A percentile compares a stretch with the other conserved stretches of the same genome.
phyloP scores from a whole-genome alignment of 495 filamentous ascomycete species.

The Talaromyces stipitatus region DNA sequence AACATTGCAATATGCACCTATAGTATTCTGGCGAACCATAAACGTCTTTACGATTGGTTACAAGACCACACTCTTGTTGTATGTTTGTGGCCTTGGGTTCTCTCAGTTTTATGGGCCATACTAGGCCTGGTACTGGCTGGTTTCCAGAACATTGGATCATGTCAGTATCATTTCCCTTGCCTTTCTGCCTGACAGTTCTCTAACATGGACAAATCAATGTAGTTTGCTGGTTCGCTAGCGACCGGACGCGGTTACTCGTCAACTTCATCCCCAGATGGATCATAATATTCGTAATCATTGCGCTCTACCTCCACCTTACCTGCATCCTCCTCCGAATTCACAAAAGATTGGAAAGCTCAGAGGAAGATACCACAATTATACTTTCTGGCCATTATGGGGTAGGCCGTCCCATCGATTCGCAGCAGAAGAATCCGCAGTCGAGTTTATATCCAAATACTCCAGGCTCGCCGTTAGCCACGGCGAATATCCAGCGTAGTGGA shows the following conservation, averaged over 20 bases:
- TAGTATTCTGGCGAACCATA: constrained; percentile 2
- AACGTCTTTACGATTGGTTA: not conserved
- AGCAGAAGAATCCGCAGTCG: not conserved
- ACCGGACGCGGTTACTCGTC: not conserved
- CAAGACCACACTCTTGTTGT: not conserved
- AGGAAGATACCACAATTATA: constrained; percentile 2
- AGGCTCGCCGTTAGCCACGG: not conserved
- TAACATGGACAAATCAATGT: not conserved
- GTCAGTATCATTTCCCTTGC: not conserved
- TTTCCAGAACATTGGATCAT: not conserved
- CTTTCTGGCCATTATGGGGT: not conserved
- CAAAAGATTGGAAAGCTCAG: not conserved
- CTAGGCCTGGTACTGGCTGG: not conserved
- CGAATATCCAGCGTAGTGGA: not conserved
- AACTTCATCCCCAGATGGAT: constrained; percentile 5
- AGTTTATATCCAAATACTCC: not conserved
- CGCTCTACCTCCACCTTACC: not conserved
- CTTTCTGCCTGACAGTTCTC: not conserved
- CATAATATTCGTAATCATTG: constrained; percentile 1
- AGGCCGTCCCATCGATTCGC: not conserved
- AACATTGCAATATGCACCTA: constrained; percentile 3
- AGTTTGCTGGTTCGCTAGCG: constrained; percentile 3
- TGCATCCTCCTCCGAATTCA: not conserved
- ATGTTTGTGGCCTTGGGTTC: not conserved
- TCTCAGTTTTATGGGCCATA: not conserved